Conservation (phyloP, 1,284 basidiomycete species). For the Polyporus tsugae region DNA sequence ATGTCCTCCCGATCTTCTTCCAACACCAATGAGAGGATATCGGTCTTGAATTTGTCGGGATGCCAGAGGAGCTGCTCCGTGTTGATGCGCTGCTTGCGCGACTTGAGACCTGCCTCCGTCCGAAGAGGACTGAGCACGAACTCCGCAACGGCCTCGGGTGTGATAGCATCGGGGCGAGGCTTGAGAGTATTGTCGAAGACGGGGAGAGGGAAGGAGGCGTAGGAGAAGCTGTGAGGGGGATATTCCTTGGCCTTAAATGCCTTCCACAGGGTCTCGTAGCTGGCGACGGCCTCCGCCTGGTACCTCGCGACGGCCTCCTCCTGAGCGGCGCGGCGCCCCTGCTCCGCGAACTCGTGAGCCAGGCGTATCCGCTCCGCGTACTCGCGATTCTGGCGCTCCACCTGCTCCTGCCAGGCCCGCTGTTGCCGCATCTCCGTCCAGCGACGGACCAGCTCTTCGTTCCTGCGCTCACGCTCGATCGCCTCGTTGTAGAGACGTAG, state of each 20-base stretch:
- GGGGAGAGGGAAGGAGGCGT: slow-evolving; percentile 56
- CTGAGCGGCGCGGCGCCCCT: neutral
- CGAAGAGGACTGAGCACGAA: slow-evolving; percentile 51
- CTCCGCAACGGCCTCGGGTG: slow-evolving; percentile 40
- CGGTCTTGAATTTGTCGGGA: slow-evolving; percentile 56
- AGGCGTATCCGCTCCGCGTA: neutral
- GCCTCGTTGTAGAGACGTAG: neutral
- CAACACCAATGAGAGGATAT: slow-evolving; percentile 18
- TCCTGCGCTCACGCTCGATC: neutral
- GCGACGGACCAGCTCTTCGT: too few relatives aligned
- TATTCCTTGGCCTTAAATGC: slow-evolving; percentile 19
- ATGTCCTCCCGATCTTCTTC: slow-evolving; percentile 20
- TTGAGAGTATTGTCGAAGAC: slow-evolving; percentile 37
- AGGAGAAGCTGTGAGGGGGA: slow-evolving; percentile 13
- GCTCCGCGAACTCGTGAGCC: neutral
- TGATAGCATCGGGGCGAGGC: slow-evolving; percentile 40
- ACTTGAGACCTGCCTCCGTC: slow-evolving; percentile 42
- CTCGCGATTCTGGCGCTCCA: neutral
- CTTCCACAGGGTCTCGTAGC: slow-evolving; percentile 36
- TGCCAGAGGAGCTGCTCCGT: slow-evolving; percentile 59
- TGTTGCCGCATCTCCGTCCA: neutral
- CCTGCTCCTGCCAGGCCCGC: neutral
- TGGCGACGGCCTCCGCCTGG: too few relatives aligned
- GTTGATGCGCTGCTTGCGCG: slow-evolving; percentile 47
- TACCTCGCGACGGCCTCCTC: neutral